Conservation (phyloP, 176 grass and related monocot genomes). For the Hordeum marinum region DNA sequence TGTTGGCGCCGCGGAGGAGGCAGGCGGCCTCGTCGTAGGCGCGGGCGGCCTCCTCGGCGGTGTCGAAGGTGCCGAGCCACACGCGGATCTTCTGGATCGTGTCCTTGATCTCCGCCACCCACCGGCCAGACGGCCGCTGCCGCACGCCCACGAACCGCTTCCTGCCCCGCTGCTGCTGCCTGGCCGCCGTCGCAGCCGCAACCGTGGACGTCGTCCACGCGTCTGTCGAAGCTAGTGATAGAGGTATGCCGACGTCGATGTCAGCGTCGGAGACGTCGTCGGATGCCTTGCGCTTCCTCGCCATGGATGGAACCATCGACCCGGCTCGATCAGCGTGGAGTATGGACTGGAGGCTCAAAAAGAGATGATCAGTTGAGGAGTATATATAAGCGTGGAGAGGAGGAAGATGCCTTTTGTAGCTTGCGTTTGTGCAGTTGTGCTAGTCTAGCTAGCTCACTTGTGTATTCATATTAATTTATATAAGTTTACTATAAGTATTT, state of each 20-base stretch:
- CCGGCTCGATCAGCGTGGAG: not conserved
- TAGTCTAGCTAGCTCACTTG: constrained; percentile 1
- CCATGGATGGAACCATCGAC: constrained; percentile 19
- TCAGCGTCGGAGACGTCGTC: constrained; percentile 15
- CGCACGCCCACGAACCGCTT: constrained; percentile 69
- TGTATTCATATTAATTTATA: not conserved
- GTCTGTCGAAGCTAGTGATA: not conserved
- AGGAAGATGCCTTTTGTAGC: not conserved
- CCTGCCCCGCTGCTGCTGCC: constrained; percentile 25
- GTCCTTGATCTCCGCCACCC: constrained; percentile 96
- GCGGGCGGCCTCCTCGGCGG: constrained; percentile 86
- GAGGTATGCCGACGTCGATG: not conserved
- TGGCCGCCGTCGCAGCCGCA: constrained; percentile 4
- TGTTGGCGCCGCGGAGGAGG: constrained; percentile 79
- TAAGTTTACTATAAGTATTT: not conserved
- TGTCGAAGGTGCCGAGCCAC: constrained; percentile 95
- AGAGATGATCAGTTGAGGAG: not conserved
- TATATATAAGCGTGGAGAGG: constrained; percentile 22
- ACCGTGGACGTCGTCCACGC: constrained; percentile 17
- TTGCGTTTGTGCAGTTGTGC: not conserved
- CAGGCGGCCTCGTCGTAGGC: constrained; percentile 85
- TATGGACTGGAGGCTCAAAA: not conserved
- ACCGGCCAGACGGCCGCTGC: constrained; percentile 65
- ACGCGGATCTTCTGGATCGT: constrained; percentile 91
- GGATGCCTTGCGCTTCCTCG: constrained; percentile 32